These are phyloP conservation scores for Bromus sterilis DNA, from an alignment of 176 grass and related monocot species.

Conservation along the genomic window DNA sequence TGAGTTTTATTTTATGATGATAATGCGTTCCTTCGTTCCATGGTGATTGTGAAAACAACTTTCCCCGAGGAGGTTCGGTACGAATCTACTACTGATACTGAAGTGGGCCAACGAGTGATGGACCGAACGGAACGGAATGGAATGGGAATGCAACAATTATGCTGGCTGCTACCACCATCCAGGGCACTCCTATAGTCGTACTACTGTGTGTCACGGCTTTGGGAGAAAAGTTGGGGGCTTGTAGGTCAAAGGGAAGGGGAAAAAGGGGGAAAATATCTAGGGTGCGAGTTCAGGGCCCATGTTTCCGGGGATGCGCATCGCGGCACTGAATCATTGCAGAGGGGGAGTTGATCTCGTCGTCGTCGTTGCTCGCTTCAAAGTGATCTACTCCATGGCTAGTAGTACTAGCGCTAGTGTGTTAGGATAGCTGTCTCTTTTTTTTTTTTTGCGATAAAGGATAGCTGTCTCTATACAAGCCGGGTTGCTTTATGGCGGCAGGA, in stretches of 20 bases:
- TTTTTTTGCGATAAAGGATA: too few species aligned
- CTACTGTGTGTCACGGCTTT: background rate
- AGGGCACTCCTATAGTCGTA: background rate
- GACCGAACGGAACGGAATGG: background rate
- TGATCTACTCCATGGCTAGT: background rate
- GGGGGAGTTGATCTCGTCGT: background rate
- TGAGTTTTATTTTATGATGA: too few species aligned
- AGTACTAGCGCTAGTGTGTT: background rate
- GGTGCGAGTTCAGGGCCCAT: background rate
- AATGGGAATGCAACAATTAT: background rate
- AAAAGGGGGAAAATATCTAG: background rate
- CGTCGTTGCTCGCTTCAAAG: conserved; percentile 9
- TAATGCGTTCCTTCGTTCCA: background rate
- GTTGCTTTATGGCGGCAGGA: background rate
- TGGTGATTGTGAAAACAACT: too few species aligned
- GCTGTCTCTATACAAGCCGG: background rate
- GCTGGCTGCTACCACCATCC: background rate
- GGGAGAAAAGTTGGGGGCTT: background rate
- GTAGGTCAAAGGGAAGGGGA: background rate
- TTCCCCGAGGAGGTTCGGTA: background rate
- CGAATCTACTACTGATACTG: background rate
- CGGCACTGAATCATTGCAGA: conserved; percentile 20
- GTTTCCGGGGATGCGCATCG: background rate
- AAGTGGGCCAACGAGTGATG: background rate
- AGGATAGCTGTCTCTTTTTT: conserved; percentile 5